Evolutionary conservation across 371 early-diverging fungal species (phyloP), one percentile per base, ranked within the genome.

Genomic region (Lichtheimia ornata): DNA sequence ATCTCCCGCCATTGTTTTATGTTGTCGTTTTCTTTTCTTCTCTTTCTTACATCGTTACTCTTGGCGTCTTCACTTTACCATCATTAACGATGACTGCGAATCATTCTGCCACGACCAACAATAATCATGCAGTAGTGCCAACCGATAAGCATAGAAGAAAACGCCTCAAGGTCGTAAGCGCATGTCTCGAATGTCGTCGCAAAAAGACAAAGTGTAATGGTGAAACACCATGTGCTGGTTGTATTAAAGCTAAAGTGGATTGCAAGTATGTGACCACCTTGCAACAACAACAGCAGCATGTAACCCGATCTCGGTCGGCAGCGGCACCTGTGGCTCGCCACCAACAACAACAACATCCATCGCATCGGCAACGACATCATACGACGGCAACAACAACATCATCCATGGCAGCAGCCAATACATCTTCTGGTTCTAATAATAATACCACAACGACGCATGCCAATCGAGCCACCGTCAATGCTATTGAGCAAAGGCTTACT

Each of bases 171-270:
- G 72, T 72, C 2, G 61, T 68, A n/a, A 72, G 70, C 51, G 76
- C 76, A 28, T 84, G 85, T 56, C 64, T 77, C 18, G 83, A 83
- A 59, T 86, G 86, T 58, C 73, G 86, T 53, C 74, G 84, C 14
- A 83, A 83, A 69, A 86, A 86, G 61, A 83, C 82, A 50, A 84
- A 84, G 66, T 86, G 86, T 52, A 70, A 72, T 58, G 70, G 76
- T 18, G 72, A 75, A 44, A 65, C 59, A 17, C 72, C 70, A 11
- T 75, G 76, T 45, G 50, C 62, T 35, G 67, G 70, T 27, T 78
- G 79, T 59, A 65, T 69, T 18, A 74, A 74, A 53, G 69, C 78
- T 17, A 70, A 67, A 50, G 63, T 73, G 7, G 69, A 70, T 51
- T 78, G 78, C 62, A 63, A 69, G 28, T 78, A 78, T 49, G 61